Percentiles rank a stretch among this genome's conserved stretches.
Evolutionary conservation across 23 red algal genomes (phyloP).

Genomic region (Gracilaria domingensis): DNA sequence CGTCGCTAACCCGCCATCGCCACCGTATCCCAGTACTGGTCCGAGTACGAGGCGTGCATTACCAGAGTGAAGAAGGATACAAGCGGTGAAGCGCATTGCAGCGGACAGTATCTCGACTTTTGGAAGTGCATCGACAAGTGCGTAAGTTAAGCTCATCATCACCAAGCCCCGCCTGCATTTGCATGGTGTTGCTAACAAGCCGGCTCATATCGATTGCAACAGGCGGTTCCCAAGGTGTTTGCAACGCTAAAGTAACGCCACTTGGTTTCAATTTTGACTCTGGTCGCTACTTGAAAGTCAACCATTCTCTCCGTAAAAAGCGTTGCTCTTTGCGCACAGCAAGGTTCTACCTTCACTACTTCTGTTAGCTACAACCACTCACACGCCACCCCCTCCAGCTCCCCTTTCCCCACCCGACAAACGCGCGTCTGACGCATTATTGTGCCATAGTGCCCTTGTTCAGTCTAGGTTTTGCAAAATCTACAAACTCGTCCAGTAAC

Average conservation of each 20-base stretch:
- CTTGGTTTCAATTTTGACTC: no score
- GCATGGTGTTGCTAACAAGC: no score
- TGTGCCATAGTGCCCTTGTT: background rate
- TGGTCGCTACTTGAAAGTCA: background rate
- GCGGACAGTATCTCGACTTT: constrained; percentile 98
- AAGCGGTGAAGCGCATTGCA: constrained; percentile 95
- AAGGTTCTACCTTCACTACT: background rate
- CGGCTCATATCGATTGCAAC: background rate
- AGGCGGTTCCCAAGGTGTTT: constrained; percentile 65
- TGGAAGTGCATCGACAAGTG: constrained; percentile 95
- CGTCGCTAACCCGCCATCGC: background rate
- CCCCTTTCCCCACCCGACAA: no score
- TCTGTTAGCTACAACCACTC: background rate
- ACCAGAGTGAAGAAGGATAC: constrained; percentile 82
- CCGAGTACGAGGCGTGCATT: constrained; percentile 93
- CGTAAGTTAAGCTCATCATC: constrained; percentile 49
- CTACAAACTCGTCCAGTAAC: constrained; percentile 93
- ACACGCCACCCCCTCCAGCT: background rate
- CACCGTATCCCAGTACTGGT: constrained; percentile 39
- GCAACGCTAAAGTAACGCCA: constrained; percentile 44
- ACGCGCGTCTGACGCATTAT: no score
- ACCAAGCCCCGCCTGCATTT: no score
- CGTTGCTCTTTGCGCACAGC: background rate
- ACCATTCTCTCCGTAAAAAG: background rate
- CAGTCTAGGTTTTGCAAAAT: constrained; percentile 61